phyloP scores from a whole-genome alignment of 805 yeast genomes.

The Myxozyma sirexii region DNA sequence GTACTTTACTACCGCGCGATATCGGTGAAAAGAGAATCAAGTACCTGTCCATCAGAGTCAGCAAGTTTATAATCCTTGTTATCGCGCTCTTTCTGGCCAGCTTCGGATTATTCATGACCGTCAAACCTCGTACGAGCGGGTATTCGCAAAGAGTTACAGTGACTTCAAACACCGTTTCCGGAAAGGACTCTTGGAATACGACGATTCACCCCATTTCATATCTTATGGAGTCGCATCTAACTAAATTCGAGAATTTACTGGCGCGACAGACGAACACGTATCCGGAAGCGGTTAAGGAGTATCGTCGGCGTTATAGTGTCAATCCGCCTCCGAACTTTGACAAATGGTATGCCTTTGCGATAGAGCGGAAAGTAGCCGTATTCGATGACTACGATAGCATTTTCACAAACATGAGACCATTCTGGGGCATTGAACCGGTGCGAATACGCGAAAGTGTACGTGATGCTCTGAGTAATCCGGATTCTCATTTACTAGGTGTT shows the following conservation, averaged over 20 bases:
- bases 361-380: constrained; percentile 19
- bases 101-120: constrained; percentile 17
- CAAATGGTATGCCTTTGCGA: constrained; percentile 36
- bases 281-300: constrained; percentile 33
- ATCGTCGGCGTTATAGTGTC: constrained; percentile 24
- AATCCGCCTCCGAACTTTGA: constrained; percentile 39
- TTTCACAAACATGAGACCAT: constrained; percentile 31
- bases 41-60: constrained; percentile 21
- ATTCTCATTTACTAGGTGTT: constrained; percentile 27
- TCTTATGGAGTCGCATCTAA: constrained; percentile 24
- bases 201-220: constrained; percentile 33
- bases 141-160: constrained; percentile 20
- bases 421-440: constrained; percentile 35
- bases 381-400: constrained; percentile 36
- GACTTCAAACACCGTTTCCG: not conserved
- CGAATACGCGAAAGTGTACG: constrained; percentile 30
- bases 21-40: constrained; percentile 21
- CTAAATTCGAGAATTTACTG: constrained; percentile 9
- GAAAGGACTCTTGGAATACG: constrained; percentile 25
- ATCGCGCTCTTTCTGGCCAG: constrained; percentile 21
- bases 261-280: constrained; percentile 29
- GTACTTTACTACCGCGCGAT: constrained; percentile 22
- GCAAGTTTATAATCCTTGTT: constrained; percentile 21
- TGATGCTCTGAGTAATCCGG: constrained; percentile 24
- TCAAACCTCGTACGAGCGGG: constrained; percentile 23